Conservation (phyloP, 306 rosid genomes). For the Gastrolobium villosum region DNA sequence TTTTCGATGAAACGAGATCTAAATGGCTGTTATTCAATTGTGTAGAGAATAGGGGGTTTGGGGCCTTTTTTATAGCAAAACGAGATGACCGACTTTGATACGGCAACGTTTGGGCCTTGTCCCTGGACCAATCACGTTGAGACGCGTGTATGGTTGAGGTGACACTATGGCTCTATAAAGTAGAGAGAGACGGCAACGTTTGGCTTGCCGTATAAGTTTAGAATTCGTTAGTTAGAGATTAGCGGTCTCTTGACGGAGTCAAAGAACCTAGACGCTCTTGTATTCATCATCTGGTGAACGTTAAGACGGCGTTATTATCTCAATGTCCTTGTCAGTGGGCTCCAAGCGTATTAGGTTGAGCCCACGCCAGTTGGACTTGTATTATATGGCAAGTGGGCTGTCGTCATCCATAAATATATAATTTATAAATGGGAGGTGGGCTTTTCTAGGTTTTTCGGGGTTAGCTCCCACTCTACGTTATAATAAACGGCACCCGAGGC, state of each 20-base stretch:
- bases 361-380: background rate
- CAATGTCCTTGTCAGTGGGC: background rate
- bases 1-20: background rate
- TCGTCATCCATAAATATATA: background rate
- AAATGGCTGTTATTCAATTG: background rate
- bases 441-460: background rate
- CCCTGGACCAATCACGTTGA: background rate
- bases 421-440: background rate
- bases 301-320: constrained; percentile 4
- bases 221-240: background rate
- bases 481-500: background rate
- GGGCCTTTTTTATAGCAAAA: background rate
- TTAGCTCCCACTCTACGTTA: background rate
- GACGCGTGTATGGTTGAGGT: constrained; percentile 31
- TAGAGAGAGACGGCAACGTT: constrained; percentile 22
- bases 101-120: background rate
- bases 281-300: background rate
- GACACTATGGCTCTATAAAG: background rate
- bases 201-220: constrained; percentile 1
- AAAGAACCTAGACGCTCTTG: background rate
- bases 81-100: constrained; percentile 11
- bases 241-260: background rate
- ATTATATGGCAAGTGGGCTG: background rate
- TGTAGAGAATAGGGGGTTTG: background rate
- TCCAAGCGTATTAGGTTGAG: background rate